Conservation (phyloP, 1,284 basidiomycete genomes). For the Microbotryomycetes sp. region DNA sequence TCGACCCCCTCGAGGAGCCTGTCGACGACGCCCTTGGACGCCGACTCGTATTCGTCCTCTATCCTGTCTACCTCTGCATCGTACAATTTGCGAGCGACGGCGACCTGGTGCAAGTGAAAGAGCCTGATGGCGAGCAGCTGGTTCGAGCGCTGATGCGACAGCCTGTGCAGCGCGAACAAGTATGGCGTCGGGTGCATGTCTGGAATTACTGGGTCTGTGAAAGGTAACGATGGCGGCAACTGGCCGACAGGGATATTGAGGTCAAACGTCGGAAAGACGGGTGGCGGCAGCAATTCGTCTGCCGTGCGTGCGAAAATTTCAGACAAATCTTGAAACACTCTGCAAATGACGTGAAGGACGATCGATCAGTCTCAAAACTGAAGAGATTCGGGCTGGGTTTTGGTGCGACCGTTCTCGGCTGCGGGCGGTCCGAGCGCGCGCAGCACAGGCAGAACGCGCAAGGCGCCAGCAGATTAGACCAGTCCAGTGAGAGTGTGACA, state of each 20-base stretch:
- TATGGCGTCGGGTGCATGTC: conserved; percentile 45
- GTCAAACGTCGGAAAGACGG: conserved; percentile 28
- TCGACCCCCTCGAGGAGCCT: conserved; percentile 46
- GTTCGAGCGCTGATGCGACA: conserved; percentile 46
- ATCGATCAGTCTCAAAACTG: background rate
- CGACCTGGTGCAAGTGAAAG: conserved; percentile 44
- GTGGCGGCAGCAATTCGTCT: conserved; percentile 31
- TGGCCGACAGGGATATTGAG: conserved; percentile 26
- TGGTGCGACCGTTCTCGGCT: conserved; percentile 41
- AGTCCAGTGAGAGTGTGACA: background rate
- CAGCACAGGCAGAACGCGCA: conserved; percentile 44
- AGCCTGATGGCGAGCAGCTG: conserved; percentile 43
- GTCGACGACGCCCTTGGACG: conserved; percentile 43
- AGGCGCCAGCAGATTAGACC: conserved; percentile 37
- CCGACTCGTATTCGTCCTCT: conserved; percentile 46
- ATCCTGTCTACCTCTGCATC: conserved; percentile 46
- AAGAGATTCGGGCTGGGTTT: conserved; percentile 39
- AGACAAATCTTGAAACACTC: conserved; percentile 34
- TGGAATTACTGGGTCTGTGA: conserved; percentile 31
- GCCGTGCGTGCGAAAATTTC: conserved; percentile 31
- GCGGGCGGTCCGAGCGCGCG: conserved; percentile 45
- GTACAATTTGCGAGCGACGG: conserved; percentile 40
- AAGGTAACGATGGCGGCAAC: conserved; percentile 29
- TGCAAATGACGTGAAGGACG: background rate
- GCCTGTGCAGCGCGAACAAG: conserved; percentile 45